Conservation (phyloP, 2,329 filamentous ascomycete genomes). For the Claviceps arundinis region DNA sequence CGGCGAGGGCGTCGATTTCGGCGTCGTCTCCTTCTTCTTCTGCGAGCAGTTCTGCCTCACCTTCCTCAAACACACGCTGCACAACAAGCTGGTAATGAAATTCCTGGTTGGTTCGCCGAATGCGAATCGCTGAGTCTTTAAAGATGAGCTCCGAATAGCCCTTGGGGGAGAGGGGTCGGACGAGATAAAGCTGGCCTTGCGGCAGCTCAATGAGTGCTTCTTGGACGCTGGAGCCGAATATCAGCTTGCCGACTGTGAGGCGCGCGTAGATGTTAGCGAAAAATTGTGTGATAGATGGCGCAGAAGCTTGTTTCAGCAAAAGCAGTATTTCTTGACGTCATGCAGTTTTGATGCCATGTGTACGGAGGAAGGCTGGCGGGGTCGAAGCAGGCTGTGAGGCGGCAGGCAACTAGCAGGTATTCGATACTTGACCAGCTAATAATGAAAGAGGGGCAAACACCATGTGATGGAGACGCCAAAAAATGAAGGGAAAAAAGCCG, state of each 20-base stretch:
- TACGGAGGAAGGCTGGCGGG: too few species aligned
- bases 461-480: not conserved
- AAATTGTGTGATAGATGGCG: not conserved
- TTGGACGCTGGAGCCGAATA: constrained; percentile 78
- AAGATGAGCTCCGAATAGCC: constrained; percentile 98
- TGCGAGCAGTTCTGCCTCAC: constrained; percentile 79
- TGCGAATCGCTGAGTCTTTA: constrained; percentile 86
- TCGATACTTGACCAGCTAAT: too few species aligned
- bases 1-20: constrained; percentile 56
- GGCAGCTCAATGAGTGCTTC: constrained; percentile 89
- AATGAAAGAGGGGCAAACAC: too few species aligned
- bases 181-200: constrained; percentile 93
- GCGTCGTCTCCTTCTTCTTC: constrained; percentile 82
- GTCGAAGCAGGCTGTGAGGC: too few species aligned
- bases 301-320: not conserved
- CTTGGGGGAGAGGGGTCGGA: constrained; percentile 87
- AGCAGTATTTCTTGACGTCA: too few species aligned
- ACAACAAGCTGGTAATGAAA: constrained; percentile 96
- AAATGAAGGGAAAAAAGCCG: not conserved
- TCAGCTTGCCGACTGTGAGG: constrained; percentile 67
- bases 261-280: not conserved
- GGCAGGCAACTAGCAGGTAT: too few species aligned
- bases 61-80: constrained; percentile 93
- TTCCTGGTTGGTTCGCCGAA: constrained; percentile 85
- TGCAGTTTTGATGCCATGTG: too few species aligned